Base-by-base conservation (phyloP, 352 stramenopile genomes). In the Saprolegnia diclina region DNA sequence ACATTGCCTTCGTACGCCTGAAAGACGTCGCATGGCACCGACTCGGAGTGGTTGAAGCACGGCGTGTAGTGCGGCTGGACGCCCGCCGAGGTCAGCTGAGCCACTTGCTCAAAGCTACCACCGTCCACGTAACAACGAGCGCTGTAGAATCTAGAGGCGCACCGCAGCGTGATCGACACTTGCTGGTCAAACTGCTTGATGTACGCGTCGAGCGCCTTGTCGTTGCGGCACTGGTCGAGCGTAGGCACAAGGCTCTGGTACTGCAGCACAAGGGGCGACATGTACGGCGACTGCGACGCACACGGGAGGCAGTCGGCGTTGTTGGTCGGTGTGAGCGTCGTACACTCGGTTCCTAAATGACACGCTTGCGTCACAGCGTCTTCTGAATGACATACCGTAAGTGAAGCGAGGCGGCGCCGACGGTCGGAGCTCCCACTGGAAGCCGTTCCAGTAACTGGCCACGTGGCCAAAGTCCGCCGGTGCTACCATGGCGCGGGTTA, bases 151-250 rank as follows among this genome's bases (percentile, higher is more conserved):
- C n/a, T n/a, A n/a, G 11, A 32, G 55, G 18, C 7, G 56, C 88
- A 91, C 71, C 84, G 82, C 32, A 91, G 67, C 67, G 89, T 82
- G 65, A 91, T 86, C 14, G 83, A 79, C 53, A 91, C 82, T 74
- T 91, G 82, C 53, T 91, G 83, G 70, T 91, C 83, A 64, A 93
- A 91, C 21, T 78, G 74, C 65, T 91, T 93, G 67, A 93, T 77
- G 67, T 91, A 93, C 44, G 81, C 81, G 48, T 93, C 83, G 18
- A 93, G 64, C 35, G 86, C 81, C 57, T 90, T 86, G 70, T 91
- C 79, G 4, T 79, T 73, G 16, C 78, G 65, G 54, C 85, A 91
- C 11, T 89, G 81, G 9, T 55, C 32, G 9, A 76, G 61, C 4
- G 56, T 77, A 2, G 71, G 62, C 35, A 69, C 40, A 7, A 76